phyloP scores from a whole-genome alignment of 1,139 yeast species.

The Casaregolazyma suthepensis region DNA sequence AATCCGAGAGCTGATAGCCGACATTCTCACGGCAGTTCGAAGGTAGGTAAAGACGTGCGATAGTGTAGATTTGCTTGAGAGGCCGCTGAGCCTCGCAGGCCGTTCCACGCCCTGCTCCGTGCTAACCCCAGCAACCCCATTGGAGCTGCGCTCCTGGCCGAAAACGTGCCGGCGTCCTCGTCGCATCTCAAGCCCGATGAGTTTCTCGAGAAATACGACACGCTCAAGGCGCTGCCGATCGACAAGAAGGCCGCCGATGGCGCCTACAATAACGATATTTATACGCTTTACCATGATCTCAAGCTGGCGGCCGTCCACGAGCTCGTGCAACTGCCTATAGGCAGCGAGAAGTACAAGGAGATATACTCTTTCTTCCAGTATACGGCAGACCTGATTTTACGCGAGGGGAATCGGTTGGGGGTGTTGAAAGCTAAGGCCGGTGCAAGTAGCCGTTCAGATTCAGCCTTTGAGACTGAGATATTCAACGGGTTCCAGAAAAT shows the following conservation, averaged over 20 bases:
- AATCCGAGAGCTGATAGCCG: slow-evolving; percentile 7
- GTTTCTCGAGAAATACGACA: slow-evolving; percentile 8
- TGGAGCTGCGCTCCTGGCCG: neutral
- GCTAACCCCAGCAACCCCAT: neutral
- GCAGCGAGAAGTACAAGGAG: slow-evolving; percentile 50
- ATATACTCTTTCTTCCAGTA: slow-evolving; percentile 67
- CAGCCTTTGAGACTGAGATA: slow-evolving; percentile 32
- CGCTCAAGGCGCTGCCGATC: slow-evolving; percentile 10
- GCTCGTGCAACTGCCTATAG: slow-evolving; percentile 47
- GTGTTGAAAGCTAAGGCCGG: slow-evolving; percentile 16
- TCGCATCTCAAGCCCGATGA: slow-evolving; percentile 4
- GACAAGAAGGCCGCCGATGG: slow-evolving; percentile 13
- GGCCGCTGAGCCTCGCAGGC: too few relatives aligned
- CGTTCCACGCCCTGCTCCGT: too few relatives aligned
- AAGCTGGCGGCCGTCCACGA: slow-evolving; percentile 53
- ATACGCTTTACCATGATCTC: slow-evolving; percentile 60
- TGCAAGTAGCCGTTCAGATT: slow-evolving; percentile 13
- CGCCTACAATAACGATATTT: slow-evolving; percentile 15
- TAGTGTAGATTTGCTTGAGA: too few relatives aligned
- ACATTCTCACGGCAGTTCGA: slow-evolving; percentile 9
- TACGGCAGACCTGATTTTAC: slow-evolving; percentile 60
- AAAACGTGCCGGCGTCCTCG: neutral
- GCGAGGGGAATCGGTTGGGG: slow-evolving; percentile 58
- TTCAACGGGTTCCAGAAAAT: slow-evolving; percentile 62
- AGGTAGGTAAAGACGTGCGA: slow-evolving; percentile 6